phyloP scores from a whole-genome alignment of 371 early-diverging fungal genomes.

The Rhizopus sp. region DNA sequence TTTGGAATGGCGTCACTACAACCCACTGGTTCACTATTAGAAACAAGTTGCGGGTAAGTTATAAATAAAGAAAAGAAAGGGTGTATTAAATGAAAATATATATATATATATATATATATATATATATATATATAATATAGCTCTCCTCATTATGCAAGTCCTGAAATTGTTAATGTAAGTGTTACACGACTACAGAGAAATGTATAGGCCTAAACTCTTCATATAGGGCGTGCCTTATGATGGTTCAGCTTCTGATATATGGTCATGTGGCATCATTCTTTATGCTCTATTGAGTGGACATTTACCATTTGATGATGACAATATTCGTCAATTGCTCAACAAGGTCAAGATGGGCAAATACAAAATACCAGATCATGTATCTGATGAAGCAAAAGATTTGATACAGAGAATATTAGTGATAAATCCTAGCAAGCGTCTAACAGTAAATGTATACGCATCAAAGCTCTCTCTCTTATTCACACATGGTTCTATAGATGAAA shows the following conservation, averaged over 20 bases:
- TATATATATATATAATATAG: no score
- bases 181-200: constrained; percentile 7
- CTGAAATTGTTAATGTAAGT: constrained; percentile 79
- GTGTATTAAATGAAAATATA: constrained; percentile 25
- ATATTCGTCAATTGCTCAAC: constrained; percentile 60
- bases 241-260: constrained; percentile 77
- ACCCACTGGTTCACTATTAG: constrained; percentile 59
- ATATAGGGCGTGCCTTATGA: constrained; percentile 71
- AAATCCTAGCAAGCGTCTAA: constrained; percentile 32
- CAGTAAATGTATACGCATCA: not conserved
- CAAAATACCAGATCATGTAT: constrained; percentile 62
- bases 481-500: constrained; percentile 25
- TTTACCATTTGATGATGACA: constrained; percentile 82
- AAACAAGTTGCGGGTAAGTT: constrained; percentile 77
- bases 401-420: constrained; percentile 31
- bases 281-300: constrained; percentile 71
- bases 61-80: constrained; percentile 2
- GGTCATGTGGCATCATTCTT: constrained; percentile 76
- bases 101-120: no score
- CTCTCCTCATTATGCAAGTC: constrained; percentile 90
- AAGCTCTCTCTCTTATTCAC: not conserved
- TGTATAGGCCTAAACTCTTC: constrained; percentile 35
- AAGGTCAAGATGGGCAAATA: constrained; percentile 59
- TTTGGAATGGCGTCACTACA: constrained; percentile 85
- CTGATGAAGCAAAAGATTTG: constrained; percentile 59